Conservation (phyloP, 306 rosid species). For the Quercus ilex region DNA sequence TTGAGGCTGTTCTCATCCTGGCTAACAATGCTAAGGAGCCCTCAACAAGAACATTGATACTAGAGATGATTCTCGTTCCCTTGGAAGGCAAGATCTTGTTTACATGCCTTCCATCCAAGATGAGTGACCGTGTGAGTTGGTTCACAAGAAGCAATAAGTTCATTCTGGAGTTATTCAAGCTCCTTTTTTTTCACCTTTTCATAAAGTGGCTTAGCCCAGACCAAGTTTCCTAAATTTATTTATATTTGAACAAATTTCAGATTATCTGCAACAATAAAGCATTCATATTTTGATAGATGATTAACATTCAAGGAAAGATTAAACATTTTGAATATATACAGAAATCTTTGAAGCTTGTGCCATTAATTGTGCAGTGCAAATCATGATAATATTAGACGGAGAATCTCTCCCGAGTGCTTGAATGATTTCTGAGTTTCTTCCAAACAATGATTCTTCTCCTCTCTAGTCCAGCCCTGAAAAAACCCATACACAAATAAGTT, state of each 20-base stretch:
- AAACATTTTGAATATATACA: background rate
- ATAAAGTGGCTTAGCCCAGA: too few relatives aligned
- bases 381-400: slow-evolving; percentile 78
- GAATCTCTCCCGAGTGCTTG: slow-evolving; percentile 86
- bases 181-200: too few relatives aligned
- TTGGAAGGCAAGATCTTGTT: too few relatives aligned
- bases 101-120: too few relatives aligned
- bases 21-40: too few relatives aligned
- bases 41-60: too few relatives aligned
- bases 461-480: slow-evolving; percentile 81
- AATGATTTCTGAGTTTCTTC: slow-evolving; percentile 97
- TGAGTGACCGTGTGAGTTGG: too few relatives aligned
- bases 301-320: slow-evolving; percentile 10
- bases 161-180: too few relatives aligned
- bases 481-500: background rate
- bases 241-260: background rate
- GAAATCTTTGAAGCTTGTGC: slow-evolving; percentile 23
- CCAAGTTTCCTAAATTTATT: too few relatives aligned
- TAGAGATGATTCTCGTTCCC: too few relatives aligned
- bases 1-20: too few relatives aligned
- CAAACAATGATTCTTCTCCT: slow-evolving; percentile 90
- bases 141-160: too few relatives aligned
- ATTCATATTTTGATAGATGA: background rate
- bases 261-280: slow-evolving; percentile 2
- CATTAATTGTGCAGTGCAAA: slow-evolving; percentile 9